phyloP scores from a whole-genome alignment of 2,329 filamentous ascomycete genomes.

The Pyricularia pennisetigena region DNA sequence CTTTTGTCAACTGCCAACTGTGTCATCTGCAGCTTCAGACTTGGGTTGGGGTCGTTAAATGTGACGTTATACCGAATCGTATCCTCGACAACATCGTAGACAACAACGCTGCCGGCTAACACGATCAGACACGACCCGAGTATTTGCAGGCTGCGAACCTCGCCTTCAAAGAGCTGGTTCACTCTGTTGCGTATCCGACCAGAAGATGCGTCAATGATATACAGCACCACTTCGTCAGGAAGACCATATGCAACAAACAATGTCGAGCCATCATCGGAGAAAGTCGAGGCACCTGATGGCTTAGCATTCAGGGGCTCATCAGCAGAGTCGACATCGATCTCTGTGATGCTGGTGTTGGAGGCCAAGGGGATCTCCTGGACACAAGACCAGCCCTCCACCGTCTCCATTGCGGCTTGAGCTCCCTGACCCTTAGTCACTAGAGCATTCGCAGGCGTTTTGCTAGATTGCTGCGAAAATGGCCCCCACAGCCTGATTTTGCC shows the following conservation, averaged over 20 bases:
- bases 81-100: constrained; percentile 80
- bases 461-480: constrained; percentile 50
- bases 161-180: constrained; percentile 55
- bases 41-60: constrained; percentile 32
- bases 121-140: constrained; percentile 66
- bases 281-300: constrained; percentile 53
- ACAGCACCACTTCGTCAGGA: constrained; percentile 49
- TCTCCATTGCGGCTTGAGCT: neutral
- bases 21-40: constrained; percentile 33
- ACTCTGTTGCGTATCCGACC: constrained; percentile 59
- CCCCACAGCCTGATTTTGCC: constrained; percentile 71
- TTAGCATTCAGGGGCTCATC: constrained; percentile 17
- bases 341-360: constrained; percentile 23
- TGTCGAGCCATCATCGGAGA: constrained; percentile 76
- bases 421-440: neutral
- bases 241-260: constrained; percentile 58
- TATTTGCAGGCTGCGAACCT: constrained; percentile 59
- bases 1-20: constrained; percentile 63
- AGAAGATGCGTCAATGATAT: constrained; percentile 65
- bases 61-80: constrained; percentile 58
- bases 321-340: neutral
- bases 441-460: constrained; percentile 30
- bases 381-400: constrained; percentile 3
- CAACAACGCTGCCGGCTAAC: constrained; percentile 60
- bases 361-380: constrained; percentile 36